These are phyloP conservation scores for Colletotrichum orchidophilum DNA, from an alignment of 2,329 filamentous ascomycete genomes.

Conservation along the genomic window DNA sequence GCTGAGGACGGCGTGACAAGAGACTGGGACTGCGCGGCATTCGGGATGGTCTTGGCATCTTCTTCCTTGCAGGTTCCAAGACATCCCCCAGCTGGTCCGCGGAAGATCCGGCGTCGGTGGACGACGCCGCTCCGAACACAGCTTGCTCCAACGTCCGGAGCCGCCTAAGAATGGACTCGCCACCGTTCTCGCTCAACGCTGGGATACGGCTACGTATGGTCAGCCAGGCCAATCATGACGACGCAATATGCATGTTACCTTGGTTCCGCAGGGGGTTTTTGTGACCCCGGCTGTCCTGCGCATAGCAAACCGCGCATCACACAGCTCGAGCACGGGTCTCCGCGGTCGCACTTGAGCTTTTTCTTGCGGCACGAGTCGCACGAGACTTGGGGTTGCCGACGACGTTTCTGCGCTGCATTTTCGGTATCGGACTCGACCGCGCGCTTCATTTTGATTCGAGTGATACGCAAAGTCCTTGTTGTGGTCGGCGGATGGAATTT, in stretches of 20 bases:
- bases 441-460: conserved; percentile 10
- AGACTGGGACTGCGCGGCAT: background rate
- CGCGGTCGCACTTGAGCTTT: conserved; percentile 46
- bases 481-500: background rate
- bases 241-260: background rate
- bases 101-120: conserved; percentile 2
- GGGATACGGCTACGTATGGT: background rate
- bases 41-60: background rate
- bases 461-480: background rate
- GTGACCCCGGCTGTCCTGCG: conserved; percentile 27
- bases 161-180: conserved; percentile 37
- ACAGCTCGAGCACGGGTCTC: conserved; percentile 41
- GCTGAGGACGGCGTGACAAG: background rate
- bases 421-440: background rate
- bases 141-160: conserved; percentile 40
- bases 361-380: conserved; percentile 44
- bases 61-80: no score
- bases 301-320: conserved; percentile 39
- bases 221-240: background rate
- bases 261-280: background rate
- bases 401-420: background rate
- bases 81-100: background rate
- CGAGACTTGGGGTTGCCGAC: conserved; percentile 43
- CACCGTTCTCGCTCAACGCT: background rate
- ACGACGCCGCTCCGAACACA: conserved; percentile 34